Percentiles rank a stretch among this genome's conserved stretches.
Evolutionary conservation across 2,329 filamentous ascomycete species (phyloP).

Genomic region (Colletotrichum sp.): DNA sequence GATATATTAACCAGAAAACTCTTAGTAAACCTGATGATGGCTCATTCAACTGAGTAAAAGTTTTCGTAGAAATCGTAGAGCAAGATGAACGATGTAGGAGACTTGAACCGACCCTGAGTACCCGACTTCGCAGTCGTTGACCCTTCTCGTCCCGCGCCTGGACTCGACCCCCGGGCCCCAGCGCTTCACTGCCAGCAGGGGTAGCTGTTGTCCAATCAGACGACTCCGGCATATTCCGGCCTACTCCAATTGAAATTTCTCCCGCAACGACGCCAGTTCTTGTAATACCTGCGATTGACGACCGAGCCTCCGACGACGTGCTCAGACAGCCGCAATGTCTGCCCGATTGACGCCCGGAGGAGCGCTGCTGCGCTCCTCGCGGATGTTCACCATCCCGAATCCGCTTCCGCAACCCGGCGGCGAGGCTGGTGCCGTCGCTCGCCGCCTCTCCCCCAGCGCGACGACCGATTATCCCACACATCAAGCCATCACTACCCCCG

Average conservation of each 20-base stretch:
- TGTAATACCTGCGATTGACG: conserved; percentile 3
- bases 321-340: conserved; percentile 21
- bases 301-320: conserved; percentile 22
- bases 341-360: conserved; percentile 62
- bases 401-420: conserved; percentile 69
- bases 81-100: not conserved
- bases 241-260: conserved; percentile 22
- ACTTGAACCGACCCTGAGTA: not conserved
- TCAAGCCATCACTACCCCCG: conserved; percentile 81
- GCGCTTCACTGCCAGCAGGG: not conserved
- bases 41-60: not conserved
- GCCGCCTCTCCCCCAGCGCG: conserved; percentile 67
- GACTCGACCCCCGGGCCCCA: not conserved
- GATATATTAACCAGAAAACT: not conserved
- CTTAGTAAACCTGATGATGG: not conserved
- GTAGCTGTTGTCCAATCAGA: conserved; percentile 15
- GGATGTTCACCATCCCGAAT: conserved; percentile 86
- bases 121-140: not conserved
- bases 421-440: conserved; percentile 51
- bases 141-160: not conserved
- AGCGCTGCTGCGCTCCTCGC: conserved; percentile 81
- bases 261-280: not conserved
- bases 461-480: conserved; percentile 82
- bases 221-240: conserved; percentile 3
- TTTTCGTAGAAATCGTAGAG: not conserved